phyloP scores from a whole-genome alignment of 1,284 basidiomycete species.

The Ustilago esculenta region DNA sequence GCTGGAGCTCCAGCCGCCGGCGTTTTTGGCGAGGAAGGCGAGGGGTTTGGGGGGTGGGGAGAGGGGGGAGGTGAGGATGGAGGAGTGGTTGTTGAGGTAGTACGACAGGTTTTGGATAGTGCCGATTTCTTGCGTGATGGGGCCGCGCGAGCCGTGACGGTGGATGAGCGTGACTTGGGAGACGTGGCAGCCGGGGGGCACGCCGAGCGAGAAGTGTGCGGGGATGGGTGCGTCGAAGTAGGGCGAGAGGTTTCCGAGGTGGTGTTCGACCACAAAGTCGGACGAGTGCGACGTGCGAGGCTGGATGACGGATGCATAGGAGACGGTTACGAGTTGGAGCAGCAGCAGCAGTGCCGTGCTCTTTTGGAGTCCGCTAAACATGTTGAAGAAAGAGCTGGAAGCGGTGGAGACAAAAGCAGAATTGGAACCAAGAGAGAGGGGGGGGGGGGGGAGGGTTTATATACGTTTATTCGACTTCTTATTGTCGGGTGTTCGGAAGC shows the following conservation, averaged over 20 bases:
- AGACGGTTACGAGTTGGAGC: conserved; percentile 17
- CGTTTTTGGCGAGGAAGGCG: conserved; percentile 68
- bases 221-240: conserved; percentile 68
- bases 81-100: conserved; percentile 65
- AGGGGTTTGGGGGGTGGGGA: conserved; percentile 61
- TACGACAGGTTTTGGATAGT: conserved; percentile 32
- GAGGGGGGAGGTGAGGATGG: too few species aligned
- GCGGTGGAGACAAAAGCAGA: too few species aligned
- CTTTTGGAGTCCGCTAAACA: conserved; percentile 3
- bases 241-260: conserved; percentile 61
- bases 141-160: conserved; percentile 69
- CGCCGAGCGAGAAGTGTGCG: conserved; percentile 64
- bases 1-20: conserved; percentile 66
- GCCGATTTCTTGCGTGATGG: conserved; percentile 29
- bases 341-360: conserved; percentile 20
- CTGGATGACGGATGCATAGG: conserved; percentile 1
- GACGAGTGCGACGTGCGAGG: neutral
- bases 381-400: neutral
- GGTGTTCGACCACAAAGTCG: conserved; percentile 13
- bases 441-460: too few species aligned
- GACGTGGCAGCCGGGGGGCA: conserved; percentile 70
- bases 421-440: too few species aligned
- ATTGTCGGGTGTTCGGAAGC: too few species aligned
- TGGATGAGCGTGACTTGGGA: conserved; percentile 69
- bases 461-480: too few species aligned